Evolutionary conservation across 192 early-diverging fungal species (phyloP).

Genomic region (Jimgerdemannia lactiflua): DNA sequence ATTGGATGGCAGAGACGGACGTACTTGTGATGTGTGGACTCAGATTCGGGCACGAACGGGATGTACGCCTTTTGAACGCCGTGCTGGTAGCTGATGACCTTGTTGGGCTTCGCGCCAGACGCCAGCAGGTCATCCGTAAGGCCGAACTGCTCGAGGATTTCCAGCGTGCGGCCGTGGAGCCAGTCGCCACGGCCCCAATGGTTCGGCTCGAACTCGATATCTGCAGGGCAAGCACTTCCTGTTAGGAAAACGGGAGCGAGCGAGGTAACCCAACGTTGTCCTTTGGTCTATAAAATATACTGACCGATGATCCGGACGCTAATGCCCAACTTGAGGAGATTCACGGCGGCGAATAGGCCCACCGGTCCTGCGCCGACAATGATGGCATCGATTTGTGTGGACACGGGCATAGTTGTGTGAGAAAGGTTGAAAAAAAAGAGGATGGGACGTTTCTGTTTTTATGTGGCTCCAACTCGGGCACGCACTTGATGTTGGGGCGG

Average conservation of each 20-base stretch:
- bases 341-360: slow-evolving; percentile 19
- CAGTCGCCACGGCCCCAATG: slow-evolving; percentile 31
- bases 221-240: not conserved
- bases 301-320: slow-evolving; percentile 23
- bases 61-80: slow-evolving; percentile 6
- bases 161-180: slow-evolving; percentile 26
- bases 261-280: too few species aligned
- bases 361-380: slow-evolving; percentile 31
- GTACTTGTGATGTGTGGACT: slow-evolving; percentile 22
- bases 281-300: too few species aligned
- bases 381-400: slow-evolving; percentile 14
- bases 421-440: too few species aligned
- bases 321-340: slow-evolving; percentile 13
- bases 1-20: too few species aligned
- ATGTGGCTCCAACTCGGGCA: too few species aligned
- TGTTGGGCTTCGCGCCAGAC: slow-evolving; percentile 19
- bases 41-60: slow-evolving; percentile 21
- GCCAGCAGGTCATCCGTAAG: slow-evolving; percentile 15
- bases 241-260: too few species aligned
- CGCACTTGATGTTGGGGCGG: too few species aligned
- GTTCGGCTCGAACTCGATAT: slow-evolving; percentile 26
- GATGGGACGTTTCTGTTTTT: too few species aligned
- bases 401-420: too few species aligned
- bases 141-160: slow-evolving; percentile 18
- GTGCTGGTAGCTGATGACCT: slow-evolving; percentile 15